phyloP scores from a whole-genome alignment of 345 rosid species.

The Mercurialis annua region DNA sequence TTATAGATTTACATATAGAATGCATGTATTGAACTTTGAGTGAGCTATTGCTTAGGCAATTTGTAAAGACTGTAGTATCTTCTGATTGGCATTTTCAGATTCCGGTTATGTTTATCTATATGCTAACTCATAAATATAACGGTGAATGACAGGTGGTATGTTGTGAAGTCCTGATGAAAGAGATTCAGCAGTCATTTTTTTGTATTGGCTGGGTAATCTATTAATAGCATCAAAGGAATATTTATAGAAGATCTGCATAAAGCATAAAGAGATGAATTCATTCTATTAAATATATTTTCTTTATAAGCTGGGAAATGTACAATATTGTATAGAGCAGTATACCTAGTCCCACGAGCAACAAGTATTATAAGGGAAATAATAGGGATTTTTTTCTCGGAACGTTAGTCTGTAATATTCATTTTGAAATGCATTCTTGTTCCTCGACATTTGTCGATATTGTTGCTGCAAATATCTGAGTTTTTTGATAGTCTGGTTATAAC shows the following conservation, averaged over 20 bases:
- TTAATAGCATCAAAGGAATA: neutral
- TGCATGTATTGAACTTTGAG: neutral
- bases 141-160: conserved; percentile 2
- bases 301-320: neutral
- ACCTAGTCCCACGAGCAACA: neutral
- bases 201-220: neutral
- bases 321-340: neutral
- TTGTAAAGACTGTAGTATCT: neutral
- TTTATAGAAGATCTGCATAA: neutral
- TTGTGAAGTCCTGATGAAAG: neutral
- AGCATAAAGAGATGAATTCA: neutral
- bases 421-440: neutral
- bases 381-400: neutral
- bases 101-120: neutral
- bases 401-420: neutral
- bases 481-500: too few species aligned
- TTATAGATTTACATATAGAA: neutral
- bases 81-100: neutral
- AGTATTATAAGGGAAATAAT: conserved; percentile 1
- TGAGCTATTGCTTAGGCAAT: neutral
- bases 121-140: neutral
- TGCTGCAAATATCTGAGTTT: too few species aligned
- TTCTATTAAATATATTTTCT: neutral
- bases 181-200: neutral
- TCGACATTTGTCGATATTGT: neutral